Percentiles rank a stretch among this genome's conserved stretches.
Evolutionary conservation across 345 rosid genomes (phyloP).

Genomic region (Stellera chamaejasme): DNA sequence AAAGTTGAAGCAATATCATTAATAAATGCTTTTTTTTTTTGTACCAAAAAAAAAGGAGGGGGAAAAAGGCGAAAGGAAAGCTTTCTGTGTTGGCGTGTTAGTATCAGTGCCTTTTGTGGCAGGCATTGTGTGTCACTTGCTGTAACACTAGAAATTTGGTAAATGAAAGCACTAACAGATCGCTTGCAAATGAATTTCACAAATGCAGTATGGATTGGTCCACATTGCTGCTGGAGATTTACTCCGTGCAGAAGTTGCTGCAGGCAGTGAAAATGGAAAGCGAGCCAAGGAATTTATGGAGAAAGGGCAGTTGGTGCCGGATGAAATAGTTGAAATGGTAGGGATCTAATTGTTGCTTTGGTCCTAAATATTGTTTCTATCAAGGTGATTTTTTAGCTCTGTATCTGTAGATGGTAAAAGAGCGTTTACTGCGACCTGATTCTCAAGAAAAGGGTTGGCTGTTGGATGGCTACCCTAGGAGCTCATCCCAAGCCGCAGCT

Average conservation of each 20-base stretch:
- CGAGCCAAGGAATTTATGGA: conserved; percentile 81
- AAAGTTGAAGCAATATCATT: no score
- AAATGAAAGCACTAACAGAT: conserved; percentile 12
- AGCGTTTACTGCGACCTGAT: conserved; percentile 62
- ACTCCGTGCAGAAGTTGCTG: conserved; percentile 67
- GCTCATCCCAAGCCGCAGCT: conserved; percentile 81
- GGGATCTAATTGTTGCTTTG: conserved; percentile 7
- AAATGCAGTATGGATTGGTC: conserved; percentile 84
- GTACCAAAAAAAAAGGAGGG: no score
- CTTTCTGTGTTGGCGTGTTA: no score
- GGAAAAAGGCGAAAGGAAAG: no score
- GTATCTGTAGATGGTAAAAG: conserved; percentile 70
- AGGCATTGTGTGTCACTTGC: conserved; percentile 2
- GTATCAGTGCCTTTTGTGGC: neutral
- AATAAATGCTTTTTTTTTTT: no score
- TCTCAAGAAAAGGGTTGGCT: conserved; percentile 86
- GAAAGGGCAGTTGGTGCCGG: conserved; percentile 80
- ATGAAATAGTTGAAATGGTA: conserved; percentile 73
- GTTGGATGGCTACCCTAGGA: conserved; percentile 95
- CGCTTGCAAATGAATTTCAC: conserved; percentile 24
- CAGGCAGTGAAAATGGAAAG: conserved; percentile 81
- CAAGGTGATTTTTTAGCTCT: conserved; percentile 16
- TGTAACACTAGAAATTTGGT: conserved; percentile 6
- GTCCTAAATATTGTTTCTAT: conserved; percentile 6
- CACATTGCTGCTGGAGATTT: conserved; percentile 93